Evolutionary conservation across 2,329 filamentous ascomycete species (phyloP).

Genomic region (Alternaria brassicicola): DNA sequence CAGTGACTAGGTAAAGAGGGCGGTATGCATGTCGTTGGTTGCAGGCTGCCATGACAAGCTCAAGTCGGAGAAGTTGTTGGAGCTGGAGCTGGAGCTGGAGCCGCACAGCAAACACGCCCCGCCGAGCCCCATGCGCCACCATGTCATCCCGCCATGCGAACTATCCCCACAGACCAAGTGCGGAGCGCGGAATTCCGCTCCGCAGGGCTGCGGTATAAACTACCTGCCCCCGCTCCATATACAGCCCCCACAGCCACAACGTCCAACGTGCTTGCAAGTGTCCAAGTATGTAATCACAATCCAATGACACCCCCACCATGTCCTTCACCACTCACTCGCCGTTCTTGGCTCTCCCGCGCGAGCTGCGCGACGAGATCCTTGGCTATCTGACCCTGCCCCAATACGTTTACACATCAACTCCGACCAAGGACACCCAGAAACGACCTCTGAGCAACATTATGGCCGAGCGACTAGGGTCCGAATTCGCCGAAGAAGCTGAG

Average conservation of each 20-base stretch:
- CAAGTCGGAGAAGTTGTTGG: neutral
- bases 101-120: constrained; percentile 8
- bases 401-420: constrained; percentile 33
- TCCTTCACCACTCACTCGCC: neutral
- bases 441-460: constrained; percentile 15
- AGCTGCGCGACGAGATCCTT: constrained; percentile 38
- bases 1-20: neutral
- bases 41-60: neutral
- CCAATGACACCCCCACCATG: neutral
- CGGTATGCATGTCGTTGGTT: neutral
- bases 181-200: constrained; percentile 7
- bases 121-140: neutral
- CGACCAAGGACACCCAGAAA: constrained; percentile 13
- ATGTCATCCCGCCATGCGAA: neutral
- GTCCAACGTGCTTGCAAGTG: neutral
- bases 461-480: constrained; percentile 17
- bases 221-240: neutral
- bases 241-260: neutral
- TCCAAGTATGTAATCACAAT: neutral
- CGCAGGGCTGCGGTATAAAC: neutral
- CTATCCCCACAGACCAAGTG: constrained; percentile 3
- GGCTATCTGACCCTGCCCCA: constrained; percentile 24
- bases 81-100: constrained; percentile 2
- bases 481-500: constrained; percentile 31
- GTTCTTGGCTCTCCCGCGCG: constrained; percentile 32